These are phyloP conservation scores for Suillus lakei DNA, from an alignment of 768 basidiomycete species.

Conservation along the genomic window DNA sequence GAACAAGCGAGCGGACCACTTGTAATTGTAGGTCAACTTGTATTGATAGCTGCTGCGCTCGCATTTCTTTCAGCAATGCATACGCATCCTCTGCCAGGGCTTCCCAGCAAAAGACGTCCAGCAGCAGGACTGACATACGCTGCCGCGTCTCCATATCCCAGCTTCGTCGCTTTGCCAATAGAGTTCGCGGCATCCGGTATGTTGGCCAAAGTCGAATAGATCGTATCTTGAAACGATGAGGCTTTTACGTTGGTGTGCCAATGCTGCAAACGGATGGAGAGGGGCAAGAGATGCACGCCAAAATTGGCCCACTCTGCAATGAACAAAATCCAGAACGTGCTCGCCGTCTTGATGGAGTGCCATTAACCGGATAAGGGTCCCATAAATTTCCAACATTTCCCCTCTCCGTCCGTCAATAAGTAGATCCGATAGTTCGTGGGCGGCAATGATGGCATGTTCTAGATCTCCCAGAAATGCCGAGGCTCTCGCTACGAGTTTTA, in stretches of 20 bases:
- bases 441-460: constrained; percentile 35
- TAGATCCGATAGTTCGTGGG: constrained; percentile 29
- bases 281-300: constrained; percentile 6
- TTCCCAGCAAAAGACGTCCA: constrained; percentile 42
- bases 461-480: constrained; percentile 43
- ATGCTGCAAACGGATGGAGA: neutral
- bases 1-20: constrained; percentile 50
- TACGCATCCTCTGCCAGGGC: constrained; percentile 41
- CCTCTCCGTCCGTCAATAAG: constrained; percentile 26
- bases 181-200: constrained; percentile 37
- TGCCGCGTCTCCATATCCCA: constrained; percentile 33
- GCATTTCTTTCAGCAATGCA: constrained; percentile 47
- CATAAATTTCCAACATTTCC: constrained; percentile 37
- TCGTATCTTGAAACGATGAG: constrained; percentile 33
- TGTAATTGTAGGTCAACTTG: constrained; percentile 33
- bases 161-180: constrained; percentile 26
- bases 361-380: constrained; percentile 42
- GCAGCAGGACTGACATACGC: constrained; percentile 44
- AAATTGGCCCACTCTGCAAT: constrained; percentile 44
- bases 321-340: constrained; percentile 44
- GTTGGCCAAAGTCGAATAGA: constrained; percentile 32
- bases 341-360: constrained; percentile 36
- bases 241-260: neutral
- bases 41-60: constrained; percentile 38
- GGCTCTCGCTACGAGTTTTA: constrained; percentile 37